Base-by-base conservation (phyloP, 306 rosid genomes). In the Spatholobus suberectus region DNA sequence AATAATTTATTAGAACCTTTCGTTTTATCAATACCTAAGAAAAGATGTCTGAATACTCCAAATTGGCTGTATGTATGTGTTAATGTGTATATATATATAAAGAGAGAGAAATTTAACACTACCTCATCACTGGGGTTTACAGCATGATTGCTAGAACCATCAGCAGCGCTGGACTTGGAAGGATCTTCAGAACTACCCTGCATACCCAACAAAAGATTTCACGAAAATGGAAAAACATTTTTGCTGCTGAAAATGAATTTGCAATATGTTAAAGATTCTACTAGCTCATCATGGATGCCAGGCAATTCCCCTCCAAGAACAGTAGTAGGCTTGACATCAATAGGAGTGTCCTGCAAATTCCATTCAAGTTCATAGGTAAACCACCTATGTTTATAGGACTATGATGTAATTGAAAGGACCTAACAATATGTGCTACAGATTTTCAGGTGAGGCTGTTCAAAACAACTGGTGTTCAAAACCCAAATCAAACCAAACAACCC, bases 311-410 rank as follows among this genome's bases (percentile, higher is more conserved):
- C 84, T 79, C 89, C 93, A 49, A 75, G 82, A 73, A 88, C 73
- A 75, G 85, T 59, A 17, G 97, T 70, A 17, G 98, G 99, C 86
- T 95, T 95, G 85, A 89, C 86, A 75, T 95, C 98, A 69, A 89
- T 44, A 80, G 90, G 87, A 34, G 90, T 83, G 80, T 88, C 97
- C 99, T 95, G 87, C 86, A 83, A 77, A 79, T 80, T 74, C 69
- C 87, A 83, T 43, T 73, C 76, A 82, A 52, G 79, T 68, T 73
- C 81, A 80, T 54, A 7, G 17, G 61, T 55, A 75, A 80, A 68
- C 72, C 46, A 37, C 27, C 72, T 35, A 8, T 27, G 63, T 51
- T 40, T 74, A 29, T 43, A 73, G 40, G 58, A 81, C 54, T 74
- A 15, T n/a, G 58, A 24, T 20, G 51, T 59, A 57, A 73, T 40